These are phyloP conservation scores for Penicillium sp. DNA, from an alignment of 2,329 filamentous ascomycete genomes.

Conservation along the genomic window DNA sequence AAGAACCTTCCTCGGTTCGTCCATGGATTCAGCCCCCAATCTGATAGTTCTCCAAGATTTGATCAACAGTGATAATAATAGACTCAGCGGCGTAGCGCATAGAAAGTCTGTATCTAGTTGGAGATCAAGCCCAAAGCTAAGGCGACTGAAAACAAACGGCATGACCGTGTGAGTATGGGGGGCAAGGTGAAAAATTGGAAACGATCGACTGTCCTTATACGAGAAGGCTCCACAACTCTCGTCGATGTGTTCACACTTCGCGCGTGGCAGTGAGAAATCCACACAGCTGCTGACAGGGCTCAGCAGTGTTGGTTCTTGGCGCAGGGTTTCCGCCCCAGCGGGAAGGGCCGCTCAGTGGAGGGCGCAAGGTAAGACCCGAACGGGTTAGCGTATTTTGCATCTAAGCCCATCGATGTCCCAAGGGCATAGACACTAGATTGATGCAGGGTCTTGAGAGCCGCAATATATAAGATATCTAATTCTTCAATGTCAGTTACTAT, in stretches of 20 bases:
- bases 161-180: neutral
- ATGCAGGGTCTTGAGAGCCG: constrained; percentile 1
- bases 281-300: neutral
- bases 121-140: neutral
- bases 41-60: neutral
- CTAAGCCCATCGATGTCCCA: too few species aligned
- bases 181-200: neutral
- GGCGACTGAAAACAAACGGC: neutral
- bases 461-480: neutral
- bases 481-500: neutral
- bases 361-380: neutral
- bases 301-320: neutral
- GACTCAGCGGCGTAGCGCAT: neutral
- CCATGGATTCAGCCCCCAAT: neutral
- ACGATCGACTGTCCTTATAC: neutral
- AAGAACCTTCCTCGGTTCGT: neutral
- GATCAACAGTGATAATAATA: neutral
- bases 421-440: neutral
- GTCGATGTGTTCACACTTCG: neutral
- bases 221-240: neutral
- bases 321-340: neutral
- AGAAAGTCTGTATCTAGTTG: neutral
- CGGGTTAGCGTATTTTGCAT: neutral
- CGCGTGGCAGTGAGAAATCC: neutral
- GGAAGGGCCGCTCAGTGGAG: neutral